phyloP scores from a whole-genome alignment of 139 green algal species.

The Tetraselmis striata region DNA sequence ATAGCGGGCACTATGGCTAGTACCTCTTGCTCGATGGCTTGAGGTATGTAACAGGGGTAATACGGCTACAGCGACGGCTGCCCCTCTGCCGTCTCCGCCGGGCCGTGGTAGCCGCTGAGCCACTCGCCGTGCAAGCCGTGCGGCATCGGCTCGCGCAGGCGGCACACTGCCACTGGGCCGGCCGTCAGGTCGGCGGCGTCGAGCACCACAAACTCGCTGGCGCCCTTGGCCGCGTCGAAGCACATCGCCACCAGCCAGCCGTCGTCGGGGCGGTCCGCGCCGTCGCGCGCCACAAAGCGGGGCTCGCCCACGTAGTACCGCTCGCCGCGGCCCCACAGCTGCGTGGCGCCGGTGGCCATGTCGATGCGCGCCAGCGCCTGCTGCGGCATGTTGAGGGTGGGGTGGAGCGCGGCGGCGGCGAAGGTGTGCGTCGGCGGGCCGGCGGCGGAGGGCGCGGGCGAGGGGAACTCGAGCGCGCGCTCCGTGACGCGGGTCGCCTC shows the following conservation, averaged over 20 bases:
- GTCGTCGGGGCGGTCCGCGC: conserved; percentile 15
- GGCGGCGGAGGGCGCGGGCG: too few species aligned
- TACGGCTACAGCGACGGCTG: too few species aligned
- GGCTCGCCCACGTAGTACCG: conserved; percentile 5
- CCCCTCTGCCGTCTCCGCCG: too few species aligned
- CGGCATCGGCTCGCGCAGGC: conserved; percentile 18
- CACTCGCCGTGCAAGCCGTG: conserved; percentile 43
- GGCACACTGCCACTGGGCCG: conserved; percentile 36
- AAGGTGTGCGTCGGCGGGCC: neutral
- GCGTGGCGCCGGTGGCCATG: conserved; percentile 3
- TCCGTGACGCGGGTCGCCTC: neutral
- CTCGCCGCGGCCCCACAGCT: neutral
- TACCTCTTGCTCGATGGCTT: too few species aligned
- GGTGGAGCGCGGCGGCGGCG: neutral
- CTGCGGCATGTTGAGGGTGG: neutral
- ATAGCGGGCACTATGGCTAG: too few species aligned
- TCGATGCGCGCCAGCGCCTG: neutral
- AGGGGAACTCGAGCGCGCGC: neutral
- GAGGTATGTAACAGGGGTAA: too few species aligned
- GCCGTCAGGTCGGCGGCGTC: conserved; percentile 30
- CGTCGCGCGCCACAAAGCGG: conserved; percentile 10
- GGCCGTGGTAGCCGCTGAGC: conserved; percentile 12
- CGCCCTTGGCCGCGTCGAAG: conserved; percentile 14
- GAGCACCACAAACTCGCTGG: conserved; percentile 38
- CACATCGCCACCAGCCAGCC: conserved; percentile 26